Evolutionary conservation across 192 early-diverging fungal genomes (phyloP), one percentile per base, ranked within the genome.

Genomic region (Jimgerdemannia flammicorona): DNA sequence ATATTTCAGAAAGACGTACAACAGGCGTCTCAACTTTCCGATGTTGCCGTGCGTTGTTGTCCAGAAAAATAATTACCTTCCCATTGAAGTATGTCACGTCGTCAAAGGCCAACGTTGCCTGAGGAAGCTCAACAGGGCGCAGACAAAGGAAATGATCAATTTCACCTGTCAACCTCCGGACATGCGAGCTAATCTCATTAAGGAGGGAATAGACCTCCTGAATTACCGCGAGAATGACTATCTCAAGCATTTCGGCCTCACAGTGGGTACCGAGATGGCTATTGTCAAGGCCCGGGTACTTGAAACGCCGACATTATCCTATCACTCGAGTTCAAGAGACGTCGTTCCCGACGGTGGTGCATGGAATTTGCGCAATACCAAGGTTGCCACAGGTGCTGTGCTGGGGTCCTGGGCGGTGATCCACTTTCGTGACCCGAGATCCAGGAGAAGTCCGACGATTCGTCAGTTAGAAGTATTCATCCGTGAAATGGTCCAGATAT

Each of bases 91-190:
- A 41, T 97, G 95, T 83, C 86, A 89, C 39, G 87, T 99, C 43
- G 80, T 91, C 43, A 85, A 90, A 43, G 96, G 95, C 67, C 95
- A 96, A 83, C 88, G 95, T 64, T 90, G 93, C 76, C 80, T 90
- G 75, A 86, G 93, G 73, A 95, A 95, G 76, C 80, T 97, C 49
- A 90, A 94, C 74, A 94, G 96, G 68, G 81, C 80, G 43, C 92
- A 96, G 85, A 97, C 96, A 0, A 92, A 94, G 0, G 95, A 99
- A 76, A 97, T 99, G 96, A 97, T 99, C 76, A 94, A 90, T 42
- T 95, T 94, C 77, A 96, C 95, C 0, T 95, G 94, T 77, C 91
- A 93, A 80, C 86, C 86, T 40, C 97, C 97, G 0, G 85, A 89
- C 69, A 87, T 94, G 20, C 93, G 96, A 71, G 88, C 89, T 71